These are phyloP conservation scores for Begonia fuchsioides DNA, from an alignment of 306 rosid species.

Conservation along the genomic window DNA sequence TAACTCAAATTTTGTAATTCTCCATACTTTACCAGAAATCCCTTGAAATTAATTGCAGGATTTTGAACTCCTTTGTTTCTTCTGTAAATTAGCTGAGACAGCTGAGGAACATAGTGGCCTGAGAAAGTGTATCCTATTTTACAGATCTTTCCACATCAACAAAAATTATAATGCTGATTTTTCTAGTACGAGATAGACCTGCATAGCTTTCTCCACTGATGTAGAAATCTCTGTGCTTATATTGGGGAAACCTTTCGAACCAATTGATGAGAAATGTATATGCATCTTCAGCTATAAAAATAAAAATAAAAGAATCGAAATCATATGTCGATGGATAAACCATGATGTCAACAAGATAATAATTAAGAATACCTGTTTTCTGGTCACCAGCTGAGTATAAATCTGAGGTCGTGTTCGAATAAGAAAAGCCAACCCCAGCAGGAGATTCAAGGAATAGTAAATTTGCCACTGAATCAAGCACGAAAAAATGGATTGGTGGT, in stretches of 20 bases:
- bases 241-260: slow-evolving; percentile 96
- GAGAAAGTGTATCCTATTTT: slow-evolving; percentile 5
- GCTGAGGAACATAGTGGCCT: slow-evolving; percentile 95
- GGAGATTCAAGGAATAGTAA: slow-evolving; percentile 87
- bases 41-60: slow-evolving; percentile 73
- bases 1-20: too few relatives aligned
- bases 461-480: slow-evolving; percentile 67
- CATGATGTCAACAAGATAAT: not conserved
- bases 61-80: slow-evolving; percentile 54
- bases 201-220: slow-evolving; percentile 98
- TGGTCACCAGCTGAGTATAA: slow-evolving; percentile 72
- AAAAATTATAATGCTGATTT: not conserved
- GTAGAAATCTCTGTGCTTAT: slow-evolving; percentile 77
- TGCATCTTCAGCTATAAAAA: slow-evolving; percentile 73
- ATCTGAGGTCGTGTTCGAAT: slow-evolving; percentile 61
- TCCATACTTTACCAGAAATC: slow-evolving; percentile 60
- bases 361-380: slow-evolving; percentile 48
- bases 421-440: slow-evolving; percentile 95
- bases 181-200: slow-evolving; percentile 29
- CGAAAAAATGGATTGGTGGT: slow-evolving; percentile 8
- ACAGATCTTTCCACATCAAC: not conserved
- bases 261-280: slow-evolving; percentile 68
- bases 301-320: slow-evolving; percentile 14
- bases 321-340: not conserved
- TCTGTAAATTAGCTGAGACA: slow-evolving; percentile 56